Conservation (phyloP, 345 rosid species). For the Gynandropsis gynandra region DNA sequence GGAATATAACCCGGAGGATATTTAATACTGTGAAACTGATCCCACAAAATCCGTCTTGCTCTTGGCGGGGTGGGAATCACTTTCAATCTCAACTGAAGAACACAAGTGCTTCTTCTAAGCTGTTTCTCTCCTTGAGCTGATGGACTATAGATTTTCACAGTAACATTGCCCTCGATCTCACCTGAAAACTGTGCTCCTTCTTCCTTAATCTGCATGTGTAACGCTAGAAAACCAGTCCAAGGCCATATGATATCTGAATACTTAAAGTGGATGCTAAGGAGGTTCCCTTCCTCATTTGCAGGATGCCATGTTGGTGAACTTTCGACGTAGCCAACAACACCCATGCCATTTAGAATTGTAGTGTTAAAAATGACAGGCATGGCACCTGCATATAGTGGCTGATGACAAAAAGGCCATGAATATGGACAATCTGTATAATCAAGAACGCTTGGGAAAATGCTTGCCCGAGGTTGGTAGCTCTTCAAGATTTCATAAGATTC, state of each 20-base stretch:
- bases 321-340: conserved; percentile 76
- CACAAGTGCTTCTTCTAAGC: conserved; percentile 58
- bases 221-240: conserved; percentile 95
- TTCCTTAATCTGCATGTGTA: conserved; percentile 97
- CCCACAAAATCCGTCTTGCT: conserved; percentile 86
- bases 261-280: conserved; percentile 69
- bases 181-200: conserved; percentile 87
- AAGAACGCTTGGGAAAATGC: conserved; percentile 86
- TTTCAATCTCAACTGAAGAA: conserved; percentile 70
- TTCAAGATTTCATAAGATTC: conserved; percentile 91
- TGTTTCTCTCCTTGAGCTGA: conserved; percentile 60
- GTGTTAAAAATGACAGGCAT: conserved; percentile 93
- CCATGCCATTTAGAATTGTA: conserved; percentile 94
- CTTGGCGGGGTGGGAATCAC: conserved; percentile 90
- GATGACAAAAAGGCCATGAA: conserved; percentile 97
- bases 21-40: conserved; percentile 92
- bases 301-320: conserved; percentile 94
- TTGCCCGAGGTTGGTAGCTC: conserved; percentile 83
- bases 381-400: conserved; percentile 91
- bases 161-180: conserved; percentile 79
- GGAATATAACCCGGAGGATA: conserved; percentile 99
- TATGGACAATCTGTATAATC: conserved; percentile 90
- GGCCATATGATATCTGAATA: conserved; percentile 95
- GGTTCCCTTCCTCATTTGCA: conserved; percentile 75
- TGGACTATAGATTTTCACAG: conserved; percentile 65